phyloP scores from a whole-genome alignment of 2,329 filamentous ascomycete species.

The Colletotrichum camelliae region DNA sequence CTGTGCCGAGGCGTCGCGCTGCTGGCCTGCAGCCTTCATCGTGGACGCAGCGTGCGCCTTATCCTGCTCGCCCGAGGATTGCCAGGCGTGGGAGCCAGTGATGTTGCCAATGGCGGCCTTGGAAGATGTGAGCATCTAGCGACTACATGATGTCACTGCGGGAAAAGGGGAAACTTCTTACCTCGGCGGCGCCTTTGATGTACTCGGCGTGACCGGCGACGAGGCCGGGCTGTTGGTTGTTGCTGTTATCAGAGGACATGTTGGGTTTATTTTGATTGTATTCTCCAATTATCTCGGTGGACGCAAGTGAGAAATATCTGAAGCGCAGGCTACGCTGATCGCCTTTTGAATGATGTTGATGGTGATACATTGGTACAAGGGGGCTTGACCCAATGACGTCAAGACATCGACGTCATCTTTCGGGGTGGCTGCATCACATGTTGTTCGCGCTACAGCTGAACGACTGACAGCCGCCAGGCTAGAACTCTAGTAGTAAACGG shows the following conservation, averaged over 20 bases:
- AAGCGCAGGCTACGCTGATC: not conserved
- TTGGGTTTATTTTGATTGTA: not conserved
- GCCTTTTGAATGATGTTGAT: not conserved
- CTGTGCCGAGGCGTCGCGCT: slow-evolving; percentile 55
- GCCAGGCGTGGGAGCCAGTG: slow-evolving; percentile 69
- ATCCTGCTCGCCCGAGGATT: slow-evolving; percentile 66
- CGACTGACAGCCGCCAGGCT: not conserved
- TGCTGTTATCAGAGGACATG: slow-evolving; percentile 22
- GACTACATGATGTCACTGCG: not conserved
- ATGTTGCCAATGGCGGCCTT: slow-evolving; percentile 65
- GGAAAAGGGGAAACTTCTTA: slow-evolving; percentile 27
- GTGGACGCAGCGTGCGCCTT: slow-evolving; percentile 65
- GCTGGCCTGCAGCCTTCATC: slow-evolving; percentile 66
- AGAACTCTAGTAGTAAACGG: not conserved
- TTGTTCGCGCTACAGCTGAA: not conserved
- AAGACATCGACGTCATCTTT: slow-evolving; percentile 14
- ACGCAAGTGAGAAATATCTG: not conserved
- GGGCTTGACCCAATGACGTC: slow-evolving; percentile 5
- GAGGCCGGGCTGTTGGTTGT: slow-evolving; percentile 57
- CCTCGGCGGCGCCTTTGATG: slow-evolving; percentile 71
- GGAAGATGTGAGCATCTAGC: not conserved
- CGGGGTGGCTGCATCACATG: slow-evolving; percentile 8
- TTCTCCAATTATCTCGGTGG: not conserved
- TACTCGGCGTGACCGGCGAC: slow-evolving; percentile 70
- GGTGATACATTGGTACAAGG: not conserved